Evolutionary conservation across 139 green algal genomes (phyloP).

Genomic region (Chlamydomonas eustigma): DNA sequence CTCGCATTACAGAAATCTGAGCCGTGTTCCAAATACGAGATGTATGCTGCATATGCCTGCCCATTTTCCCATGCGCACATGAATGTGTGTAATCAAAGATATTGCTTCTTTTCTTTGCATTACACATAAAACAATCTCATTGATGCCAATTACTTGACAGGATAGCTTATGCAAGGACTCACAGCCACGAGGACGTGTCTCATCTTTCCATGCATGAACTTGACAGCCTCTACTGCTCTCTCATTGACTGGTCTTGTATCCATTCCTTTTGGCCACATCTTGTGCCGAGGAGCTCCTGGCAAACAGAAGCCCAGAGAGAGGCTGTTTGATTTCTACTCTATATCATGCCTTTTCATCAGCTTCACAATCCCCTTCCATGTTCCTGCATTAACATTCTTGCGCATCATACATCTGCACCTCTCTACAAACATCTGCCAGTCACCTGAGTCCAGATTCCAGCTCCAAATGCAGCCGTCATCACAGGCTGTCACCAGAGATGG

Average conservation of each 20-base stretch:
- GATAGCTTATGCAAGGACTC: no score
- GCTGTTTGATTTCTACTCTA: not conserved
- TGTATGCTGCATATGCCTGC: no score
- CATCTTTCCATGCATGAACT: slow-evolving; percentile 39
- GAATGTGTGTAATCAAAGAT: no score
- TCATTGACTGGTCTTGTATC: slow-evolving; percentile 28
- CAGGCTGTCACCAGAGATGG: slow-evolving; percentile 31
- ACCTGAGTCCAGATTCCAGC: slow-evolving; percentile 14
- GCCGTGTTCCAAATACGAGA: no score
- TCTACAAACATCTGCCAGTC: not conserved
- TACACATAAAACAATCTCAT: no score
- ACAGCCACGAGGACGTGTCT: slow-evolving; percentile 35
- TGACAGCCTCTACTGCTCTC: slow-evolving; percentile 40
- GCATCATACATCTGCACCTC: slow-evolving; percentile 30
- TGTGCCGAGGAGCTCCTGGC: not conserved
- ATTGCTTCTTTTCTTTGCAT: no score
- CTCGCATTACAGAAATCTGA: no score
- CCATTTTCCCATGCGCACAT: no score
- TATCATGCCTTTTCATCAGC: no score
- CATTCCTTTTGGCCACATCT: not conserved
- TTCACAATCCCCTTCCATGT: not conserved
- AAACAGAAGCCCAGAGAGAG: not conserved
- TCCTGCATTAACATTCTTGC: slow-evolving; percentile 5
- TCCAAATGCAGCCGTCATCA: slow-evolving; percentile 42
- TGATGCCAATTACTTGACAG: no score